phyloP scores from a whole-genome alignment of 139 green algal species.

The Auxenochlorella protothecoides region DNA sequence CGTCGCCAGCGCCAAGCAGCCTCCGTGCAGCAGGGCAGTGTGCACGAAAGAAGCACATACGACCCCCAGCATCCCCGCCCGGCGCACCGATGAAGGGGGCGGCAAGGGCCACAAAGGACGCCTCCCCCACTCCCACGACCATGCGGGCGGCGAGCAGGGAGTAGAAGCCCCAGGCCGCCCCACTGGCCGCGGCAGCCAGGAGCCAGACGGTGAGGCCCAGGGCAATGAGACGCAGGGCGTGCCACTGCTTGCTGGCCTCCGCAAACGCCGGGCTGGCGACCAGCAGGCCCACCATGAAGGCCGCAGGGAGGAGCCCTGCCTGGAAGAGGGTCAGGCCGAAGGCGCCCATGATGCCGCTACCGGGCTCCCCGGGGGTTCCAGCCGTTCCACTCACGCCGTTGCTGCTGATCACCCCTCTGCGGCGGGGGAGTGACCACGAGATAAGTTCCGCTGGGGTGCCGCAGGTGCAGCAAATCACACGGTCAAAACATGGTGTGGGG shows the following conservation, averaged over 20 bases:
- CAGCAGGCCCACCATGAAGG: constrained; percentile 94
- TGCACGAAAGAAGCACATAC: background rate
- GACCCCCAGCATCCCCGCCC: background rate
- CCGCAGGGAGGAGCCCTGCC: constrained; percentile 78
- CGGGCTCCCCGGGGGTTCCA: constrained; percentile 20
- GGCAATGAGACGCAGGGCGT: constrained; percentile 55
- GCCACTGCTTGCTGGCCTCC: constrained; percentile 28
- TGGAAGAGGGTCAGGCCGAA: constrained; percentile 77
- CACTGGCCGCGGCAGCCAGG: constrained; percentile 47
- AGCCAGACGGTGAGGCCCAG: constrained; percentile 69
- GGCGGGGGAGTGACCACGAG: background rate
- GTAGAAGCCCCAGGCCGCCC: constrained; percentile 12
- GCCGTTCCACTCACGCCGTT: constrained; percentile 82
- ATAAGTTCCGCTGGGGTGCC: background rate
- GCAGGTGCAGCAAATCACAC: background rate
- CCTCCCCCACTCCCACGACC: constrained; percentile 86
- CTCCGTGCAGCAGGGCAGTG: background rate
- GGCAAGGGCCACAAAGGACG: constrained; percentile 84
- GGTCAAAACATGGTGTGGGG: background rate
- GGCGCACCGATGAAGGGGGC: constrained; percentile 82
- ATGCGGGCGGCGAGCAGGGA: constrained; percentile 22
- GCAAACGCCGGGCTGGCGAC: constrained; percentile 83
- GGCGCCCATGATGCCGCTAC: constrained; percentile 61
- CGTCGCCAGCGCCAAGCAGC: background rate
- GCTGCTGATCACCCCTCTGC: constrained; percentile 68